These are phyloP conservation scores for Passalora sequoiae DNA, from an alignment of 2,329 filamentous ascomycete genomes.

Conservation along the genomic window DNA sequence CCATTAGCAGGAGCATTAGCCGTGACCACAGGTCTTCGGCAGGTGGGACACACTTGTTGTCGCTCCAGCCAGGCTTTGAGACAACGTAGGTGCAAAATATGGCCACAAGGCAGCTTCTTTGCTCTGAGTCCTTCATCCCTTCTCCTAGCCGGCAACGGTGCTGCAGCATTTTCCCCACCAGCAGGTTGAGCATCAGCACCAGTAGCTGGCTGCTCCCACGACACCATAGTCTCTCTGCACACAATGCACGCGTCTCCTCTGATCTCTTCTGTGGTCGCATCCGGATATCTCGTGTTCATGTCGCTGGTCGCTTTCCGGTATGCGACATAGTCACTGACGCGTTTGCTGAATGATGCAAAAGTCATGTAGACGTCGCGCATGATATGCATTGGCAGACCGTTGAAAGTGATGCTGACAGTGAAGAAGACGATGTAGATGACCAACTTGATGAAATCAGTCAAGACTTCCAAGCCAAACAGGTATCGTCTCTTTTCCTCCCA, in stretches of 20 bases:
- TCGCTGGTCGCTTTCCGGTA: conserved; percentile 89
- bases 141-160: conserved; percentile 34
- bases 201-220: conserved; percentile 57
- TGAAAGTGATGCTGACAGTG: conserved; percentile 85
- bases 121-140: conserved; percentile 78
- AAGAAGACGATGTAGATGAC: conserved; percentile 89
- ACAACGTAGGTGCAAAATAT: conserved; percentile 90
- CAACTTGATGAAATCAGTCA: conserved; percentile 80
- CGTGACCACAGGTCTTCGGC: conserved; percentile 66
- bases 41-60: conserved; percentile 95
- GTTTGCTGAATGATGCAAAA: conserved; percentile 81
- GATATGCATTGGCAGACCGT: conserved; percentile 93
- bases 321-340: conserved; percentile 79
- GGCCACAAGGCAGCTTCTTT: conserved; percentile 94
- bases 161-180: conserved; percentile 26
- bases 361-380: conserved; percentile 94
- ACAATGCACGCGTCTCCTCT: conserved; percentile 90
- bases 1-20: conserved; percentile 12
- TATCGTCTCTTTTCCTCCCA: conserved; percentile 96
- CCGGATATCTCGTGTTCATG: conserved; percentile 86
- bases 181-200: conserved; percentile 34
- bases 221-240: conserved; percentile 90
- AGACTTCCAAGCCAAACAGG: conserved; percentile 79
- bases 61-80: conserved; percentile 95
- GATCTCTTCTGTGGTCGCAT: conserved; percentile 83